Base-by-base conservation (phyloP, 495 filamentous ascomycete species). In the Opeltia flavorubescens region DNA sequence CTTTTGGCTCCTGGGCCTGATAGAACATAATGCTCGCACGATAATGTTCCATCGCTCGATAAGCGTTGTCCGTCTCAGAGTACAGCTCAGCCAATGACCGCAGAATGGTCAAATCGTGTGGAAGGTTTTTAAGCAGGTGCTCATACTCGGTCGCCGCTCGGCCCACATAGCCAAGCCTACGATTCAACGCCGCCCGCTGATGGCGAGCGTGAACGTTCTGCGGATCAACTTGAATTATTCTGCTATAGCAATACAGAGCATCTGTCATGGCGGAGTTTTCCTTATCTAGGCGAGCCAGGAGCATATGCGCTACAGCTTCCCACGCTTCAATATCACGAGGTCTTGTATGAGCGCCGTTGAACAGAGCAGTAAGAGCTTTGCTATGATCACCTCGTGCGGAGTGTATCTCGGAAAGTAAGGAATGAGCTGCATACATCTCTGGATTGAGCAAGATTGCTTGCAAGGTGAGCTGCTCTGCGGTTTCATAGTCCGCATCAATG, bases 401-500 rank as follows among this genome's bases (percentile, higher is more conserved):
- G 55, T 83, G 78, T 40, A 89, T 78, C 26, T 86, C 76, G 0
- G 84, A 81, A 9, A 91, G 60, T 25, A 89, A 61, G 17, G 74
- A 77, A 73, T 89, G 87, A 24, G 87, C 82, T 18, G 75, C 69
- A 50, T 83, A 82, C 46, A 87, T 84, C 59, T 94, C 88, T 12
- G 84, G 83, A 57, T 94, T 94, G 54, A 80, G 71, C 47, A 83
- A 75, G 44, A 94, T 78, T 9, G 87, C 83, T 55, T 78, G 75
- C 40, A 70, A 66, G 9, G 82, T 74, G 36, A 75, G 66, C 2
- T 76, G 65, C 26, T 76, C 67, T 9, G 86, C 82, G 29, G 70
- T 65, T 24, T 79, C 76, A 57, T 80, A 79, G 36, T 83, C 69
- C 9, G 71, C 69, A 44, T 75, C 68, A 50, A 86, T 75, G 58